Evolutionary conservation across 768 basidiomycete genomes (phyloP).

Genomic region (Boletus rufocinnamomeus): DNA sequence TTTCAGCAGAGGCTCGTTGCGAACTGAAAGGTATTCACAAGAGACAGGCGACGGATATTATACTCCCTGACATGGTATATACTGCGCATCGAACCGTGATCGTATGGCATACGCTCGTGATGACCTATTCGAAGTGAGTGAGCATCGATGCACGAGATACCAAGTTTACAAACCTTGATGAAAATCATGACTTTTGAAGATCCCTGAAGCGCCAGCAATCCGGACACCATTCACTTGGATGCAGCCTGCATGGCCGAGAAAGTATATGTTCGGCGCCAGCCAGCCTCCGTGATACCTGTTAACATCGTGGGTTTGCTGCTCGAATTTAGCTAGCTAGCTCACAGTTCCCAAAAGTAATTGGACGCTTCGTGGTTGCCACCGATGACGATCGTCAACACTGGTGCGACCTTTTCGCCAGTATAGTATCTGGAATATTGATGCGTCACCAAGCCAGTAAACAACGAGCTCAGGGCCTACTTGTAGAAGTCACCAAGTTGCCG

Average conservation of each 20-base stretch:
- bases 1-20: neutral
- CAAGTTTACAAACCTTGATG: conserved; percentile 48
- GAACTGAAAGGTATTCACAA: conserved; percentile 44
- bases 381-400: conserved; percentile 88
- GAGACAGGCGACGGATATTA: conserved; percentile 74
- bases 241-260: conserved; percentile 88
- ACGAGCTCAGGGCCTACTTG: conserved; percentile 46
- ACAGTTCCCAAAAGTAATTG: conserved; percentile 97
- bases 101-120: conserved; percentile 82
- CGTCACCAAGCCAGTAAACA: neutral
- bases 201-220: conserved; percentile 91
- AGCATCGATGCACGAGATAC: conserved; percentile 1
- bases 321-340: conserved; percentile 32
- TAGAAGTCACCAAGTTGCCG: conserved; percentile 81
- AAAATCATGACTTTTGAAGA: conserved; percentile 82
- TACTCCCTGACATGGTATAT: conserved; percentile 92
- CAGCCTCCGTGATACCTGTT: conserved; percentile 92
- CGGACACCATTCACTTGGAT: conserved; percentile 85
- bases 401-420: conserved; percentile 76
- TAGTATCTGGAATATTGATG: conserved; percentile 66
- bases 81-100: conserved; percentile 67
- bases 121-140: conserved; percentile 52
- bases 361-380: conserved; percentile 98
- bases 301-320: conserved; percentile 9
- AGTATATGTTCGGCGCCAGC: conserved; percentile 97